phyloP scores from a whole-genome alignment of 31 red algal genomes.

The Pterothamnion heteromorphum region DNA sequence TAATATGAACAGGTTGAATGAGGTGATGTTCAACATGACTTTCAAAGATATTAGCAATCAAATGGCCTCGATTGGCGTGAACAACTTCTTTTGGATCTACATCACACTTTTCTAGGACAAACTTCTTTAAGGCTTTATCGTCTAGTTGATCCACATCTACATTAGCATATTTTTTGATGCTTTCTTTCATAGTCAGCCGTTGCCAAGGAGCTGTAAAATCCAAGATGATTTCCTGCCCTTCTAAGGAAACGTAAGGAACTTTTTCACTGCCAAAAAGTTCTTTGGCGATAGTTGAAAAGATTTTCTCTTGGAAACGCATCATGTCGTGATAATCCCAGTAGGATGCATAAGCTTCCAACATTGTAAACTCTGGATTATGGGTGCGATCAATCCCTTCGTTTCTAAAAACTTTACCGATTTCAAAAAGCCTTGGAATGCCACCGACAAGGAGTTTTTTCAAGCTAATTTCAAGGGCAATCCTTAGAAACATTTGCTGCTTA shows the following conservation, averaged over 20 bases:
- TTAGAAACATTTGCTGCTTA: slow-evolving; percentile 80
- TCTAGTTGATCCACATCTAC: not conserved
- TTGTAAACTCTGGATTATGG: slow-evolving; percentile 99
- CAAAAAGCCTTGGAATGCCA: slow-evolving; percentile 91
- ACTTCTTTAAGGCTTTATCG: not conserved
- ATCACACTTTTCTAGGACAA: not conserved
- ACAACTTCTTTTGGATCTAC: not conserved
- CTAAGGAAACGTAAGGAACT: slow-evolving; percentile 78
- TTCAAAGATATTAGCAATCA: slow-evolving; percentile 60
- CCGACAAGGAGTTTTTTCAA: slow-evolving; percentile 96
- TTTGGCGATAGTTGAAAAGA: slow-evolving; percentile 73
- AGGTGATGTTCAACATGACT: slow-evolving; percentile 52
- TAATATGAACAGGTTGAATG: slow-evolving; percentile 71
- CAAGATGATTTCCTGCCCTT: slow-evolving; percentile 58
- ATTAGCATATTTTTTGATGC: not conserved
- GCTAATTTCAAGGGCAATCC: slow-evolving; percentile 93
- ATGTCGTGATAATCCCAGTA: slow-evolving; percentile 93
- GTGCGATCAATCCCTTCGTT: slow-evolving; percentile 95
- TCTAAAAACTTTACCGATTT: slow-evolving; percentile 90
- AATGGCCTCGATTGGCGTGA: slow-evolving; percentile 40
- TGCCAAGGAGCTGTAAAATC: slow-evolving; percentile 93
- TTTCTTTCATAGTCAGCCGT: slow-evolving; percentile 16
- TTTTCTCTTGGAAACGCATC: slow-evolving; percentile 82
- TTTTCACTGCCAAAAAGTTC: slow-evolving; percentile 64
- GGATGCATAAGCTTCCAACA: slow-evolving; percentile 94